Evolutionary conservation across 495 filamentous ascomycete genomes (phyloP).

Genomic region (Bacidia rubella): DNA sequence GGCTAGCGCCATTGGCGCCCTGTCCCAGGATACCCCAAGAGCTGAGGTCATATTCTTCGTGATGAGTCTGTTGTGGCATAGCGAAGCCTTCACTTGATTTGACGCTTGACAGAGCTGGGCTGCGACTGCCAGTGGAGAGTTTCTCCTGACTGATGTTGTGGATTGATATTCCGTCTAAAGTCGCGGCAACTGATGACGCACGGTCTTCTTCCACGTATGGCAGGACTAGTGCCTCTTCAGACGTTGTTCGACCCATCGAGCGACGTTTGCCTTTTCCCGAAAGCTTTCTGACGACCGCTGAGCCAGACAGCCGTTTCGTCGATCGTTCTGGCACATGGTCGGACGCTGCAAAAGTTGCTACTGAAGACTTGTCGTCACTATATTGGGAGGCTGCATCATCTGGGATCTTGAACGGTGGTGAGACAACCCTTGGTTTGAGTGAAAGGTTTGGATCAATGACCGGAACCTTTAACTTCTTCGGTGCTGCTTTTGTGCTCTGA

Average conservation of each 20-base stretch:
- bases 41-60: not conserved
- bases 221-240: constrained; percentile 31
- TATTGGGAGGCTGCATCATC: constrained; percentile 22
- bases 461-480: not conserved
- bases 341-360: constrained; percentile 47
- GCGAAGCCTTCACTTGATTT: not conserved
- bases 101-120: not conserved
- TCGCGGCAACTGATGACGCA: constrained; percentile 38
- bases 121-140: not conserved
- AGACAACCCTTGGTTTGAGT: constrained; percentile 31
- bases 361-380: constrained; percentile 43
- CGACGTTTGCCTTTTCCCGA: constrained; percentile 29
- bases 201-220: constrained; percentile 20
- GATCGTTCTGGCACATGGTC: constrained; percentile 16
- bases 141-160: constrained; percentile 4
- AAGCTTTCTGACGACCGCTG: constrained; percentile 31
- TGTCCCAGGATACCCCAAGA: not conserved
- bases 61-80: not conserved
- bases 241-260: constrained; percentile 19
- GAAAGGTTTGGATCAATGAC: constrained; percentile 7
- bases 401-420: constrained; percentile 49
- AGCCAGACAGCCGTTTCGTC: constrained; percentile 32
- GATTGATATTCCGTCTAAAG: constrained; percentile 36
- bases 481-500: not conserved
- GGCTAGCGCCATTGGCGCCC: not conserved